A percentile compares a stretch with the other conserved stretches of the same genome.
phyloP scores from a whole-genome alignment of 2,329 filamentous ascomycete genomes.

The Herpotrichia juniperi region DNA sequence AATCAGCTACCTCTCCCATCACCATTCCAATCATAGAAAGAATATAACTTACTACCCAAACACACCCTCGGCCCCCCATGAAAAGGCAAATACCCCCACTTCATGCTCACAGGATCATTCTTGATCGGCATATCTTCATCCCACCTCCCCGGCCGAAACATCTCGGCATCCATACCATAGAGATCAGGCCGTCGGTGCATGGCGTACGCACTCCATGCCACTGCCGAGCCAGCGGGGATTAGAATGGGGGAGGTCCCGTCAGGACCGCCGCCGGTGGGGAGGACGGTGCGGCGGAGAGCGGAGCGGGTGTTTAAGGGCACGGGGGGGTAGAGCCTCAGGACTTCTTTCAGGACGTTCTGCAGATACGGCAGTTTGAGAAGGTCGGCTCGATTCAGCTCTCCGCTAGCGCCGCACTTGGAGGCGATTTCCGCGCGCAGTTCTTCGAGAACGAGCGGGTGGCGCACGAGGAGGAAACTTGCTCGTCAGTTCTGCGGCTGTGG shows the following conservation, averaged over 20 bases:
- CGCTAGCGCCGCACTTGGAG: slow-evolving; percentile 31
- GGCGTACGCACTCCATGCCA: slow-evolving; percentile 25
- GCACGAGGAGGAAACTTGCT: slow-evolving; percentile 32
- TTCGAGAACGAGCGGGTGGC: slow-evolving; percentile 39
- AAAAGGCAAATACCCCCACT: slow-evolving; percentile 31
- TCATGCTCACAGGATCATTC: slow-evolving; percentile 16
- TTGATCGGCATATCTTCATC: slow-evolving; percentile 25
- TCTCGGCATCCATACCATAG: slow-evolving; percentile 24
- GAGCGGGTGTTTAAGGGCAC: slow-evolving; percentile 34
- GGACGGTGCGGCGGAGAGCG: slow-evolving; percentile 25
- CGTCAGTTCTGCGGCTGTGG: slow-evolving; percentile 43
- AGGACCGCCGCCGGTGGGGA: slow-evolving; percentile 34
- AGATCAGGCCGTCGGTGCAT: slow-evolving; percentile 24
- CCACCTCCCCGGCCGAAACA: slow-evolving; percentile 32
- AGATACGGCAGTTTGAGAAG: slow-evolving; percentile 45
- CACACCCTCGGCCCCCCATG: slow-evolving; percentile 25
- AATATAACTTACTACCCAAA: slow-evolving; percentile 21
- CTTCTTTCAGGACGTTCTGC: slow-evolving; percentile 36
- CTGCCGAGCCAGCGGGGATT: slow-evolving; percentile 23
- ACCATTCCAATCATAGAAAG: not conserved
- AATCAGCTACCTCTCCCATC: slow-evolving; percentile 5
- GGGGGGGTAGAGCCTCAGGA: slow-evolving; percentile 32
- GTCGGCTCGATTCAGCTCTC: slow-evolving; percentile 48
- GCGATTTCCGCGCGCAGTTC: slow-evolving; percentile 43
- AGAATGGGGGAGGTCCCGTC: slow-evolving; percentile 37